Conservation (phyloP, 176 grass and related monocot species). For the Paspalum vaginatum region DNA sequence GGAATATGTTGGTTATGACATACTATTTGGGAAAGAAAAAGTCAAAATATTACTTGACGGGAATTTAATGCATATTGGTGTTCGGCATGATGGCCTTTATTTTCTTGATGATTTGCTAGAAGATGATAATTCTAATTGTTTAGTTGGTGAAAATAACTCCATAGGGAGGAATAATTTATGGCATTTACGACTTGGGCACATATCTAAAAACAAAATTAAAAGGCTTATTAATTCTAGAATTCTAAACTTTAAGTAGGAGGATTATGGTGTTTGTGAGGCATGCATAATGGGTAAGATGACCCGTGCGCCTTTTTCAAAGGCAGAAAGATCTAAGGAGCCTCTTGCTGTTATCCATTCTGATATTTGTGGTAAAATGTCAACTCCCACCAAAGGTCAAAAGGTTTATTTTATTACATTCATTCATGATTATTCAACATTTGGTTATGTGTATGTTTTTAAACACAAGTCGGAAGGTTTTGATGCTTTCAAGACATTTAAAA, state of each 20-base stretch:
- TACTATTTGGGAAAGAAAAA: neutral
- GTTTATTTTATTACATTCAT: constrained; percentile 13
- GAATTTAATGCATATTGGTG: too few species aligned
- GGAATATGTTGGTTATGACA: constrained; percentile 5
- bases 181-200: constrained; percentile 5
- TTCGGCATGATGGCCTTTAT: neutral
- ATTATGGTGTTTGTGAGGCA: constrained; percentile 20
- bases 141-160: neutral
- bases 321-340: too few species aligned
- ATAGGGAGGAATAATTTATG: neutral
- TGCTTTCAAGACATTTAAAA: constrained; percentile 1
- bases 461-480: constrained; percentile 23
- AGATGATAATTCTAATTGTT: neutral
- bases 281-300: too few species aligned
- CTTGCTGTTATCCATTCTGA: constrained; percentile 4
- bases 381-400: constrained; percentile 4
- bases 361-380: constrained; percentile 14
- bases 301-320: too few species aligned
- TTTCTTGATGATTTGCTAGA: neutral
- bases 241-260: constrained; percentile 25
- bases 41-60: neutral
- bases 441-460: constrained; percentile 19
- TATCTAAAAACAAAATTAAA: constrained; percentile 32
- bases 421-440: constrained; percentile 16
- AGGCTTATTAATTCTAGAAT: constrained; percentile 32